These are phyloP conservation scores for Trypanosoma congolense DNA, from an alignment of 208 protist genomes.

Conservation along the genomic window DNA sequence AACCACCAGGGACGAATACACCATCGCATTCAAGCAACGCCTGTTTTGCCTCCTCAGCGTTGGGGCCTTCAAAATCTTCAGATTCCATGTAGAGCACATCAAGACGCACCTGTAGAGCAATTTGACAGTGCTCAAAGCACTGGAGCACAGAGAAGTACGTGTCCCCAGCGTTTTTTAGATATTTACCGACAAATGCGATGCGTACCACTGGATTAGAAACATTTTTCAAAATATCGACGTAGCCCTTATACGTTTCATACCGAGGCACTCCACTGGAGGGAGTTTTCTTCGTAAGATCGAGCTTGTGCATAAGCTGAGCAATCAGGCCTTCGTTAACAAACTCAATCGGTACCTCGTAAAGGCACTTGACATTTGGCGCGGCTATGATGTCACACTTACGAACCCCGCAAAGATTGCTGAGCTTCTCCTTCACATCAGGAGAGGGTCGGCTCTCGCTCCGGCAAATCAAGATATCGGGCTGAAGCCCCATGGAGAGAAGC, in stretches of 20 bases:
- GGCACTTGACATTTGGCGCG: slow-evolving; percentile 94
- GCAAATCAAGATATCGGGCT: slow-evolving; percentile 98
- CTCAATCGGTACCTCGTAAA: slow-evolving; percentile 94
- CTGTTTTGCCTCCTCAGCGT: slow-evolving; percentile 60
- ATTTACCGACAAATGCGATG: slow-evolving; percentile 99
- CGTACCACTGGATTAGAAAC: slow-evolving; percentile 74
- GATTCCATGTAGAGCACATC: slow-evolving; percentile 93
- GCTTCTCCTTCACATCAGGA: slow-evolving; percentile 85
- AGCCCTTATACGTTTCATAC: slow-evolving; percentile 74
- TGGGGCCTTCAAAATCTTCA: slow-evolving; percentile 70
- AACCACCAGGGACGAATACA: slow-evolving; percentile 98
- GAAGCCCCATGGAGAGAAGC: slow-evolving; percentile 94
- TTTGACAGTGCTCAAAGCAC: slow-evolving; percentile 94
- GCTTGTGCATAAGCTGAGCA: slow-evolving; percentile 68
- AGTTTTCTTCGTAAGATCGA: slow-evolving; percentile 41
- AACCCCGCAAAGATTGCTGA: slow-evolving; percentile 97
- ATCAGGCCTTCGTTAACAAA: slow-evolving; percentile 89
- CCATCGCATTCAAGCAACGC: slow-evolving; percentile 87
- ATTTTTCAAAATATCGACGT: slow-evolving; percentile 61
- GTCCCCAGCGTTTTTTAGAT: slow-evolving; percentile 92
- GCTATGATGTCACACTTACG: slow-evolving; percentile 90
- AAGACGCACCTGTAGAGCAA: slow-evolving; percentile 89
- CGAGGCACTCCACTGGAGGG: slow-evolving; percentile 59
- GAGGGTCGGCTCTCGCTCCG: slow-evolving; percentile 89
- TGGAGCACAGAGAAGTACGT: slow-evolving; percentile 98